Conservation (phyloP, 2,329 filamentous ascomycete genomes). For the Scedosporium dehoogii region DNA sequence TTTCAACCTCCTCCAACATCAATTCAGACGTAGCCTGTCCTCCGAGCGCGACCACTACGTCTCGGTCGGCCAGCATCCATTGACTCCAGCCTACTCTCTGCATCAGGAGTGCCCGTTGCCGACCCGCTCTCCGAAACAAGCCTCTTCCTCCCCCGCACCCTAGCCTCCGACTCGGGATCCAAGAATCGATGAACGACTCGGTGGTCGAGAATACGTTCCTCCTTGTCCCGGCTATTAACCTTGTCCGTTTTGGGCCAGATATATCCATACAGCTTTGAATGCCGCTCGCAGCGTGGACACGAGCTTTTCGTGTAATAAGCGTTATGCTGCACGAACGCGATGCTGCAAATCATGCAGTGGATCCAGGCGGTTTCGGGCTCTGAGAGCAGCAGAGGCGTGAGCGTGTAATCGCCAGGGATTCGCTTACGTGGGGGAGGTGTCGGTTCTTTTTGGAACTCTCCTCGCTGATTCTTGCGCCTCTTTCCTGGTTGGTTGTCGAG, state of each 20-base stretch:
- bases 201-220: conserved; percentile 69
- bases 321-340: conserved; percentile 77
- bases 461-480: neutral
- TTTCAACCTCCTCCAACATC: no score
- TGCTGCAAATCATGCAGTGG: conserved; percentile 73
- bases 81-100: conserved; percentile 3
- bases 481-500: neutral
- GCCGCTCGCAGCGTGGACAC: conserved; percentile 87
- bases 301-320: conserved; percentile 78
- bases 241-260: conserved; percentile 92
- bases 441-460: conserved; percentile 20
- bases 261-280: conserved; percentile 92
- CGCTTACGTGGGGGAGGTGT: conserved; percentile 30
- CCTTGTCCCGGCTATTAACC: conserved; percentile 62
- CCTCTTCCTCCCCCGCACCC: conserved; percentile 30
- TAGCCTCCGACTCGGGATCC: conserved; percentile 56
- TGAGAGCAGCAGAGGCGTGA: conserved; percentile 65
- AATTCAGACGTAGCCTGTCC: conserved; percentile 17
- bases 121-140: neutral
- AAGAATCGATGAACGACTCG: conserved; percentile 81
- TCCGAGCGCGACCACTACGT: conserved; percentile 24
- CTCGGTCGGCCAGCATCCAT: conserved; percentile 16
- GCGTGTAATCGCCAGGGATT: conserved; percentile 68
- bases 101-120: conserved; percentile 4
- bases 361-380: conserved; percentile 76